Percentiles rank a stretch among this genome's conserved stretches.
Conservation (phyloP, 2,329 filamentous ascomycete genomes). For the Ophiostoma populinum region DNA sequence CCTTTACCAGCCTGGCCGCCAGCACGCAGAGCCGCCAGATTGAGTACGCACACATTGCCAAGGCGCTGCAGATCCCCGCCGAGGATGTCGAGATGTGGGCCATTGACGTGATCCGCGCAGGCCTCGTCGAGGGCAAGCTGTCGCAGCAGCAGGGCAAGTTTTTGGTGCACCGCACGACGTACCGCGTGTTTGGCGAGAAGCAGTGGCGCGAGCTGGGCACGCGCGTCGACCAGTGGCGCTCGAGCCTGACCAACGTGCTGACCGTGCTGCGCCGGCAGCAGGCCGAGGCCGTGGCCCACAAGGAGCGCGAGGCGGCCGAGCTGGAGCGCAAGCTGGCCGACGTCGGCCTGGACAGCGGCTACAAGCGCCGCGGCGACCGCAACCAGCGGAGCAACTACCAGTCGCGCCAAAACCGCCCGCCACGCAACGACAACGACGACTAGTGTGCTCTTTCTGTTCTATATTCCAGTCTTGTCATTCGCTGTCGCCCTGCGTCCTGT, state of each 20-base stretch:
- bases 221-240: conserved; percentile 79
- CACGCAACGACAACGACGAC: conserved; percentile 39
- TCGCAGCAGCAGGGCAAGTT: conserved; percentile 87
- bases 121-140: conserved; percentile 89
- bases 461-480: too few relatives aligned
- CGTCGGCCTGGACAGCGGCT: conserved; percentile 18
- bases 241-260: conserved; percentile 63
- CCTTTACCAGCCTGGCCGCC: conserved; percentile 77
- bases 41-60: conserved; percentile 70
- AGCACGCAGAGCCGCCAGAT: conserved; percentile 72
- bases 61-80: conserved; percentile 63
- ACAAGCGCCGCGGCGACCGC: conserved; percentile 13
- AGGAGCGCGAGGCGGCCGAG: conserved; percentile 61
- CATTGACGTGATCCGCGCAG: conserved; percentile 92
- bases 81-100: conserved; percentile 96
- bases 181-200: conserved; percentile 93
- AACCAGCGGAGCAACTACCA: conserved; percentile 5
- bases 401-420: conserved; percentile 18
- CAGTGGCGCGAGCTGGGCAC: conserved; percentile 94
- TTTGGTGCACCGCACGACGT: conserved; percentile 87
- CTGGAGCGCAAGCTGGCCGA: conserved; percentile 40
- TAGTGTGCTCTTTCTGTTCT: conserved; percentile 12
- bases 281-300: conserved; percentile 57
- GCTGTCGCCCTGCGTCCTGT: too few relatives aligned
- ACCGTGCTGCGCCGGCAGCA: conserved; percentile 66